Base-by-base conservation (phyloP, 257 asterid species). In the Scutellaria galericulata region DNA sequence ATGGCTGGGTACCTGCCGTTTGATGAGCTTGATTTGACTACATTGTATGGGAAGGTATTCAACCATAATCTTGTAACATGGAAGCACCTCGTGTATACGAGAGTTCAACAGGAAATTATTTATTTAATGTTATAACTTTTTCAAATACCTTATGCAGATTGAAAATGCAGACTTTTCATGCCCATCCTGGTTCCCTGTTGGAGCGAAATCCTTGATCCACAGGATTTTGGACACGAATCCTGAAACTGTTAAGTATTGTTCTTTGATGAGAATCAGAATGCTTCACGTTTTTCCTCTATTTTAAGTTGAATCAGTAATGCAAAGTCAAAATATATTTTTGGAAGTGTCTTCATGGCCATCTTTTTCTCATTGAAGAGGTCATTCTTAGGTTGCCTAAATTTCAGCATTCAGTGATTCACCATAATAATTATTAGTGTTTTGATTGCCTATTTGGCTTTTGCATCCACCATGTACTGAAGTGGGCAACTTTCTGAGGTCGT, bases 1-100 rank as follows among this genome's bases (percentile, higher is more conserved):
- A 85, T 95, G 77, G 96, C 98, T 54, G 99, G 99, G 57, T 92
- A 88, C 86, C 93, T 95, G 70, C 99, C 99, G 62, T 95, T 95
- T 84, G 99, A 95, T 81, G 98, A 95, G 86, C 86, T 95, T 77
- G 99, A 92, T 84, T 88, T 95, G 70, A 92, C 96, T 47, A 90
- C 98, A 8, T 83, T 95, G 75, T 95, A 95, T 50, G 95, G 95
- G 62, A 92, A 95, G 98, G 99, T 93, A 88, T 48, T 71, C 24
- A 70, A 40, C 72, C 64, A 2, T 64, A 65, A 45, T 70, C 46
- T 56, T 69, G 13, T 41, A 11, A 48, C 47, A 40, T 72, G 45
- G 67, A 47, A 76, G 45, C 31, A n/a, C 51, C 24, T 37, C 18
- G 22, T 40, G 68, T 41, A 37, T 59, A 45, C 12, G 73, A 77